A percentile compares a stretch with the other conserved stretches of the same genome.
phyloP scores from a whole-genome alignment of 768 basidiomycete genomes.

The Amyloporia xantha region DNA sequence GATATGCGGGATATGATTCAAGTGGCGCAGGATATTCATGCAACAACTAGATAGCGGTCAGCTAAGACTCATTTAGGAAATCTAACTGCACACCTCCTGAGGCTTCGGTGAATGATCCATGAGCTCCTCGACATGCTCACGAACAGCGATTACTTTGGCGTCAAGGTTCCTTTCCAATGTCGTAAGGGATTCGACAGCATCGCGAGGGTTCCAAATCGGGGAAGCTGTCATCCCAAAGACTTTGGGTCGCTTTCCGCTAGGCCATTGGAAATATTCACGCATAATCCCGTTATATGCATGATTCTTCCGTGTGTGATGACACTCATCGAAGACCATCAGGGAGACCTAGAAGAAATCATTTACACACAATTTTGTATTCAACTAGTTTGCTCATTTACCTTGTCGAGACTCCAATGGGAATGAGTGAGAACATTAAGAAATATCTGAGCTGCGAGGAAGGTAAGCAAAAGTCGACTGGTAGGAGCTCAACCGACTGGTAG shows the following conservation, averaged over 20 bases:
- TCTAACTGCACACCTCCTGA: slow-evolving; percentile 42
- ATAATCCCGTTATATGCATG: slow-evolving; percentile 55
- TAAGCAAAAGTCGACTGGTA: too few species aligned
- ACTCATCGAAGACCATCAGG: slow-evolving; percentile 51
- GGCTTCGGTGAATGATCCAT: slow-evolving; percentile 55
- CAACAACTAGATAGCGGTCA: slow-evolving; percentile 39
- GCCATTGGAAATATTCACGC: slow-evolving; percentile 47
- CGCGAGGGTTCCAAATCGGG: slow-evolving; percentile 75
- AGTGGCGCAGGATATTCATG: slow-evolving; percentile 50
- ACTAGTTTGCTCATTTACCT: slow-evolving; percentile 26
- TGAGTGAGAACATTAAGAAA: slow-evolving; percentile 76
- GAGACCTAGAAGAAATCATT: slow-evolving; percentile 35
- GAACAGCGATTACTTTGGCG: slow-evolving; percentile 70
- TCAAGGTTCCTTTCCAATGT: slow-evolving; percentile 66
- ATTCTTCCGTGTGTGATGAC: slow-evolving; percentile 50
- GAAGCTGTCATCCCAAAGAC: slow-evolving; percentile 94
- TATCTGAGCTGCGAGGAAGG: slow-evolving; percentile 64
- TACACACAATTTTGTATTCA: background rate
- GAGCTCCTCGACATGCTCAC: slow-evolving; percentile 62
- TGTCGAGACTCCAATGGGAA: slow-evolving; percentile 70
- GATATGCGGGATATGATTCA: slow-evolving; percentile 43
- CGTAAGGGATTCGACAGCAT: slow-evolving; percentile 55
- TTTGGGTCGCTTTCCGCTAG: slow-evolving; percentile 49
- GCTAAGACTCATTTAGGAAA: background rate
- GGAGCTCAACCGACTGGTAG: background rate